Base-by-base conservation (phyloP, 2,329 filamentous ascomycete genomes). In the Cladophialophora chaetospira region DNA sequence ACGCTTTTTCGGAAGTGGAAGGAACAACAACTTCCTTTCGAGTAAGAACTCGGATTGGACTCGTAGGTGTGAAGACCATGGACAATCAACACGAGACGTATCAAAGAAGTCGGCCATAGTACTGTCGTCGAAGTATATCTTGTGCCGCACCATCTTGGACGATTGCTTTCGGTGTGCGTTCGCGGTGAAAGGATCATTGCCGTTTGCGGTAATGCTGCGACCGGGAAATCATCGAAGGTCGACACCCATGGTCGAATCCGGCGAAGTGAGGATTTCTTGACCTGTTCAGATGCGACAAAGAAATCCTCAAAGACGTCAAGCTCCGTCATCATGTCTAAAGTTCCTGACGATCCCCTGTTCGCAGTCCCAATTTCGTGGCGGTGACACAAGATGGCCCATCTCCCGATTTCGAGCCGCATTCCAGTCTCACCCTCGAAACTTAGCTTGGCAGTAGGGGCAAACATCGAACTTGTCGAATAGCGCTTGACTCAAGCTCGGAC, bases 371-470 rank as follows among this genome's bases (percentile, higher is more conserved):
- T 48, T 6, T 47, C 44, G 31, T 28, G 48, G 44, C 52, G 59
- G 60, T 62, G 57, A 62, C 54, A 62, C 60, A 55, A 50, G 44
- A 38, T 53, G 31, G 50, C 50, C 31, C 46, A 31, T 25, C 21
- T 44, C 42, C 29, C 42, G 42, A 25, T 28, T 4, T 57, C 57
- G 60, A 57, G 60, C 57, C 60, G 57, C 60, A 62, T 62, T 62
- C 60, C 57, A 62, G 47, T 55, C 57, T 60, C 48, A 58, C 9
- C 61, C 64, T 28, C 64, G 61, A 54, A 63, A 66, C 56, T 62
- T 65, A 53, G 58, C 65, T 52, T 62, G 58, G 58, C 65, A 67
- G 46, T 64, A 67, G 4, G 64, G 64, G 49, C 65, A 67, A 42
- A 61, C 51, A 55, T 65, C 59, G 50, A 65, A 65, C 54, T 55